phyloP scores from a whole-genome alignment of 2,329 filamentous ascomycete species.

The Neurospora crassa region DNA sequence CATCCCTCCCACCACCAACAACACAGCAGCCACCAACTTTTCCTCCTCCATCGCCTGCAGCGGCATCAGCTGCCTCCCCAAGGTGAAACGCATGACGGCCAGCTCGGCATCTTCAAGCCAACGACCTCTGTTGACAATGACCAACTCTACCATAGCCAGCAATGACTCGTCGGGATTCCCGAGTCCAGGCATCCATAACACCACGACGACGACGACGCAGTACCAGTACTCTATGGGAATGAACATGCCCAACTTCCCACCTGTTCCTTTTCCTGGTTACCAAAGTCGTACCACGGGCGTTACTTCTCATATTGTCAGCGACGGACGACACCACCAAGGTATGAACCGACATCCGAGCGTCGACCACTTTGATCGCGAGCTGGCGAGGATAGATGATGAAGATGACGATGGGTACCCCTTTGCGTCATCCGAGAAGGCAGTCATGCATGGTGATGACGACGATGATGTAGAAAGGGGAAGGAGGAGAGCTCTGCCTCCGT shows the following conservation, averaged over 20 bases:
- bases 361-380: conserved; percentile 15
- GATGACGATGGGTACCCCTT: neutral
- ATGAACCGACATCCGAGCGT: neutral
- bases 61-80: neutral
- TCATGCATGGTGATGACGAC: neutral
- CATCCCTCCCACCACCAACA: neutral
- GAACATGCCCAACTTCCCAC: neutral
- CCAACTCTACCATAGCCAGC: neutral
- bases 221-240: neutral
- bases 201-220: neutral
- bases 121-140: neutral
- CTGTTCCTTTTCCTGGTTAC: neutral
- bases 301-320: conserved; percentile 4
- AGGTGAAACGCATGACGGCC: neutral
- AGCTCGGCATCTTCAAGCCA: neutral
- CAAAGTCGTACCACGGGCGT: neutral
- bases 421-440: neutral
- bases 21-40: neutral
- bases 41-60: neutral
- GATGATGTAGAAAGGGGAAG: neutral
- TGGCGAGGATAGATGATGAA: conserved; percentile 14
- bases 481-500: neutral
- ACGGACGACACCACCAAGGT: neutral
- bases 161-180: neutral
- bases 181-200: neutral